Evolutionary conservation across 2,329 filamentous ascomycete species (phyloP), one percentile per base, ranked within the genome.

Genomic region (Pestalotiopsis sp.): DNA sequence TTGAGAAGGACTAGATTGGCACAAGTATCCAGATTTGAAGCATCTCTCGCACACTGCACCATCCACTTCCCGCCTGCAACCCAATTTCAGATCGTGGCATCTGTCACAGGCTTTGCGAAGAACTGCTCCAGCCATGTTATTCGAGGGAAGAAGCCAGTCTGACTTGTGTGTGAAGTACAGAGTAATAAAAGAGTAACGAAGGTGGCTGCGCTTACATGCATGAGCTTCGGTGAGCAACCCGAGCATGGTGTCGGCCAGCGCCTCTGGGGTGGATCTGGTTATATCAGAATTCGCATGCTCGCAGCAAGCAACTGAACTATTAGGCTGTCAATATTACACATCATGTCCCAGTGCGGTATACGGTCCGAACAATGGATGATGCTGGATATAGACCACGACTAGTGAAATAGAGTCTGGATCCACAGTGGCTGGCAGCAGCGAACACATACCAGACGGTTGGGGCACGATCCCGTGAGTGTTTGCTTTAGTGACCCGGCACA

Each of bases 1-100:
- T 56, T 82, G 72, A 5, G 82, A 84, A 2, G 81, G 82, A 69
- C 82, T 85, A 36, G 79, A 84, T 69, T 79, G 83, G 78, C 82
- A 85, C 70, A 81, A 77, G 3, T 79, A 77, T 63, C 80, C 80
- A 68, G 84, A 78, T 68, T 80, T 78, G 27, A 80, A 71, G 70
- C 82, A 85, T 12, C 82, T 77, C 72, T 84, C 81, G 72, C 83
- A 84, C 23, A 79, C 72, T 62, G 81, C 80, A 65, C 80, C 17
- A n/a, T n/a, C 79, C 68, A 77, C 77, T 68, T 76, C 73, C 64
- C 83, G 79, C 72, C 82, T 84, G 76, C 82, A 85, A 71, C 80
- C 82, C 68, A 85, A 77, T 73, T 85, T 85, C 72, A 84, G 82
- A 20, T 74, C 74, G 71, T 85, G 83, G 72, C 83, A 85, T 70